Evolutionary conservation across 2,329 filamentous ascomycete genomes (phyloP).

Genomic region (Fusarium hainanense): DNA sequence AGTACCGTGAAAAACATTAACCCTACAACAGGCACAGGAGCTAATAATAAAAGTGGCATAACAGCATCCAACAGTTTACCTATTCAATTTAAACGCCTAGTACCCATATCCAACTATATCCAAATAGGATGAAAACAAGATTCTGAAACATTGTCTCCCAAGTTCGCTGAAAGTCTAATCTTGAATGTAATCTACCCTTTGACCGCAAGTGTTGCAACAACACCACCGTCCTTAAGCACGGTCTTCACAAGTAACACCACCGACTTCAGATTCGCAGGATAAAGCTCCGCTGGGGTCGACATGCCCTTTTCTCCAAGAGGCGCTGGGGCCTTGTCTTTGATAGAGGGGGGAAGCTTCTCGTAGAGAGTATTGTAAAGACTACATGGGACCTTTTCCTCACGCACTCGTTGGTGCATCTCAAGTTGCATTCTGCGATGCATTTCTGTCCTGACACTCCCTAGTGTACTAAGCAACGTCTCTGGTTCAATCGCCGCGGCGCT

Average conservation of each 20-base stretch:
- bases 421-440: background rate
- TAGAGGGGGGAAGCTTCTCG: background rate
- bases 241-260: background rate
- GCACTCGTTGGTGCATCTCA: conserved; percentile 4
- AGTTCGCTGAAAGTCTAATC: background rate
- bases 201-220: background rate
- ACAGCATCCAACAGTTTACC: too few relatives aligned
- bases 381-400: background rate
- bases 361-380: background rate
- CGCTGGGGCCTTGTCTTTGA: background rate
- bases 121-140: too few relatives aligned
- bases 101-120: too few relatives aligned
- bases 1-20: too few relatives aligned
- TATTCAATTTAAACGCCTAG: too few relatives aligned
- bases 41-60: too few relatives aligned
- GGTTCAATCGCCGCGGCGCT: background rate
- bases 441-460: background rate
- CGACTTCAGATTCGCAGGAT: background rate
- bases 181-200: background rate
- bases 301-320: background rate
- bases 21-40: too few relatives aligned
- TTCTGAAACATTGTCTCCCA: background rate
- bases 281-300: background rate
- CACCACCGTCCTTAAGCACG: background rate
- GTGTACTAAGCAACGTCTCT: background rate